A percentile compares a stretch with the other conserved stretches of the same genome.
phyloP scores from a whole-genome alignment of 2,329 filamentous ascomycete species.

The Aspergillus melleus region DNA sequence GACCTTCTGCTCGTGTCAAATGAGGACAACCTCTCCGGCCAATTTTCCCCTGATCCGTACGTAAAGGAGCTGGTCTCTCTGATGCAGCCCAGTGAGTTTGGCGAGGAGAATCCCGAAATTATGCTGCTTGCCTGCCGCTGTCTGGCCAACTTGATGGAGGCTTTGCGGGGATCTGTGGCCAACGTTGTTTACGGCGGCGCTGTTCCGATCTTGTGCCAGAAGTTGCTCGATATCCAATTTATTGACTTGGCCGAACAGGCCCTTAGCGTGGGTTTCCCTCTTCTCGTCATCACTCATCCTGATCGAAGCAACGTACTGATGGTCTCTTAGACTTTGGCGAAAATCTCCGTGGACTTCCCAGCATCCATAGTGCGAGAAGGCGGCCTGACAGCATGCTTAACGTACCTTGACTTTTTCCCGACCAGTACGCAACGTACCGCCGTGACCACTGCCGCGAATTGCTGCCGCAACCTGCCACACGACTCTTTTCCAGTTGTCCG shows the following conservation, averaged over 20 bases:
- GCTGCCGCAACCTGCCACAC: constrained; percentile 92
- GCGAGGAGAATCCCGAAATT: constrained; percentile 90
- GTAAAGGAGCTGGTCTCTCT: constrained; percentile 89
- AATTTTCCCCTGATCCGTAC: constrained; percentile 91
- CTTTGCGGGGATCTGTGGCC: constrained; percentile 83
- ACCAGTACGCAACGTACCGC: constrained; percentile 96
- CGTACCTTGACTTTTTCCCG: constrained; percentile 95
- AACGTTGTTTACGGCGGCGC: constrained; percentile 98
- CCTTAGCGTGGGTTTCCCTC: constrained; percentile 62
- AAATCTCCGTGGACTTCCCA: constrained; percentile 95
- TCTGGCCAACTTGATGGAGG: constrained; percentile 97
- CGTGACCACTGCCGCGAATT: constrained; percentile 96
- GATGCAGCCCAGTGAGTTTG: constrained; percentile 87
- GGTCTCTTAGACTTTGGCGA: constrained; percentile 72
- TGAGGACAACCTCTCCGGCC: constrained; percentile 91
- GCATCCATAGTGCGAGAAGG: constrained; percentile 94
- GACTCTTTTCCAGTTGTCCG: constrained; percentile 89
- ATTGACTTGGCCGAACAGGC: constrained; percentile 98
- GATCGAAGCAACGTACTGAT: constrained; percentile 2
- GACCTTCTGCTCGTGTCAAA: constrained; percentile 93
- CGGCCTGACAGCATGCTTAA: constrained; percentile 90
- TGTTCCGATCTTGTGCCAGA: constrained; percentile 90
- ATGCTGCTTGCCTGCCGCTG: constrained; percentile 97
- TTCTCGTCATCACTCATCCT: neutral
- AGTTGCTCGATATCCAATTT: constrained; percentile 91